Base-by-base conservation (phyloP, 306 rosid genomes). In the Fragaria vesca region DNA sequence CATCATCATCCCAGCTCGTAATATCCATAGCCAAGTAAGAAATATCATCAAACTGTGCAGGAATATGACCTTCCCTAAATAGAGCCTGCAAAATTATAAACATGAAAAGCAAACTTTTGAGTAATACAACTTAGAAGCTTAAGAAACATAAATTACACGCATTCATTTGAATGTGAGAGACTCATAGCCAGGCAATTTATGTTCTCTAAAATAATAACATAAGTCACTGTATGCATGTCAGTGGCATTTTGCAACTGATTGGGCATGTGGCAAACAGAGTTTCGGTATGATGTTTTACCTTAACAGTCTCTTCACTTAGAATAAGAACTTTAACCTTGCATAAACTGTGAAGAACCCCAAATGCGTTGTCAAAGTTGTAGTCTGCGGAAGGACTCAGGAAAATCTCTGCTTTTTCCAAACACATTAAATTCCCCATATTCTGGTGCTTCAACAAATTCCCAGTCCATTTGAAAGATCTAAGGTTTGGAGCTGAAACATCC, bases 41-140 rank as follows among this genome's bases (percentile, higher is more conserved):
- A 30, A 71, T 32, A 51, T 50, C 46, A 50, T 50, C 46, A 5
- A 71, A 71, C 11, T 0, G 30, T 71, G 47, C 62, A 50, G 75
- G 62, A 57, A 30, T 50, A 13, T 21, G 26, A 16, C 75, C 75
- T 18, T 32, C 75, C 46, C 30, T 71, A 13, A 17, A 50, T 3
- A 71, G 8, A 9, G 30, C 75, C 75, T 71, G 75, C 75, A 71
- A 71, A 13, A 70, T 70, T 26, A 48, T 50, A 17, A 50, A 71
- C 2, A 71, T 17, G 62, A 30, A 6, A 50, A 16, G 45, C 11
- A 50, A 48, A 71, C 45, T 71, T 7, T 28, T 20, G 30, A 50
- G 54, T 30, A 17, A 24, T 48, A 30, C 10, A 50, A 8, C 45
- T 12, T 3, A 12, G 13, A 72, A 69, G 18, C 54, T 51, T 18